Base-by-base conservation (phyloP, 306 rosid genomes). In the Dalbergia cochinchinensis region DNA sequence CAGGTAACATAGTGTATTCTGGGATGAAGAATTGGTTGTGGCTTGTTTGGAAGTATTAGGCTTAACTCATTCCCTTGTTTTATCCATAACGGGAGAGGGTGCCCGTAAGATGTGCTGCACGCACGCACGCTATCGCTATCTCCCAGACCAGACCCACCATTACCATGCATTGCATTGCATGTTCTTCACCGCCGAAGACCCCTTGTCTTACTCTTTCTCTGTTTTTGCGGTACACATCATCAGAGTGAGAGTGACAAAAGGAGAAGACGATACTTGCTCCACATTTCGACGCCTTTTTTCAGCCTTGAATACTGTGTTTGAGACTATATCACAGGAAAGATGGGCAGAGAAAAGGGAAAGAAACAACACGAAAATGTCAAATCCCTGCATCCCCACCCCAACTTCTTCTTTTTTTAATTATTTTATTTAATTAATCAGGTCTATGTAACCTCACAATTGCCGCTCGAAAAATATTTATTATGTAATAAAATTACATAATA, bases 351-450 rank as follows among this genome's bases (percentile, higher is more conserved):
- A 61, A 74, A 63, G 34, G 71, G 73, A 83, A 88, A 90, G 89
- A 85, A 91, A 91, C 96, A 86, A 89, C 91, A 87, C 89, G 93
- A 84, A 87, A 91, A 89, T 91, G 93, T 91, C 96, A 91, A 91
- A 91, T 91, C 92, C 90, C 77, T 68, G 86, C 89, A 76, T 66
- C 86, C 82, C 79, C 78, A 14, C 3, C 11, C 14, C 34, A 11
- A 4, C n/a, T 45, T 68, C 54, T 19, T 34, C 26, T 2, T 47
- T 10, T 33, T 34, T 15, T 22, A 4, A 71, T 53, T n/a, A 31
- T 65, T 65, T 62, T 76, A 80, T 73, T 60, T 1, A 26, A 26
- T 1, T 26, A 26, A 20, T 20, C 13, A 8, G 11, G 5, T 20
- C 26, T 20, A 9, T 22, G 11, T 22, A 5, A 60, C n/a, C 11